Percentiles rank a stretch among this genome's conserved stretches.
Conservation (phyloP, 306 rosid species). For the Malus sylvestris region DNA sequence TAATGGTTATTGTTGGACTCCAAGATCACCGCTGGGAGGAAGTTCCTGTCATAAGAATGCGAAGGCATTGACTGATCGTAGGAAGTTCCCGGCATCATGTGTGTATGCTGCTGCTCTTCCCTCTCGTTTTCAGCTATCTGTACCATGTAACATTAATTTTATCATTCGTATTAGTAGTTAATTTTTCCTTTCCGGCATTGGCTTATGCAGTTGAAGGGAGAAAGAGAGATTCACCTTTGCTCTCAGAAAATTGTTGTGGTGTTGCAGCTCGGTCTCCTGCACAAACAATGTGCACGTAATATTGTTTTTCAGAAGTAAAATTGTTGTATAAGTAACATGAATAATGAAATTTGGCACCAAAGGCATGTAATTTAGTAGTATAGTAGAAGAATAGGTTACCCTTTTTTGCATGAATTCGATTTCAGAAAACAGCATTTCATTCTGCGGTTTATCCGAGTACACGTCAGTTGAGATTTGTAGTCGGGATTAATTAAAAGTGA, state of each 20-base stretch:
- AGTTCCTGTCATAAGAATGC: conserved; percentile 46
- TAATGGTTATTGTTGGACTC: conserved; percentile 45
- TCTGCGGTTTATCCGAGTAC: conserved; percentile 24
- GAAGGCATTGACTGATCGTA: conserved; percentile 37
- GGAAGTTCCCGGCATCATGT: conserved; percentile 44
- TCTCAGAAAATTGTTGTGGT: conserved; percentile 75
- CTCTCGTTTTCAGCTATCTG: conserved; percentile 84
- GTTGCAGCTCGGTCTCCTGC: conserved; percentile 89
- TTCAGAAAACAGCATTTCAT: conserved; percentile 72
- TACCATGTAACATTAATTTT: background rate
- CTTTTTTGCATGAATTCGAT: conserved; percentile 92
- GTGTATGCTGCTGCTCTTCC: conserved; percentile 43
- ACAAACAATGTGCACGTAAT: background rate
- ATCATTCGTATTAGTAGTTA: background rate
- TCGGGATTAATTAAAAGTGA: background rate
- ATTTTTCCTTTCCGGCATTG: background rate
- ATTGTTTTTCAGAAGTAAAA: background rate
- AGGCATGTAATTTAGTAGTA: background rate
- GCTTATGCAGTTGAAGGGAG: background rate
- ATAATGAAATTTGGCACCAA: background rate
- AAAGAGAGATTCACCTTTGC: conserved; percentile 46
- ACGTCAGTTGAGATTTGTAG: background rate
- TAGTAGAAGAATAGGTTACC: conserved; percentile 32
- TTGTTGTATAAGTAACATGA: background rate
- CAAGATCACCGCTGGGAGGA: conserved; percentile 44